phyloP scores from a whole-genome alignment of 1,284 basidiomycete genomes.

The Malassezia dermatis region DNA sequence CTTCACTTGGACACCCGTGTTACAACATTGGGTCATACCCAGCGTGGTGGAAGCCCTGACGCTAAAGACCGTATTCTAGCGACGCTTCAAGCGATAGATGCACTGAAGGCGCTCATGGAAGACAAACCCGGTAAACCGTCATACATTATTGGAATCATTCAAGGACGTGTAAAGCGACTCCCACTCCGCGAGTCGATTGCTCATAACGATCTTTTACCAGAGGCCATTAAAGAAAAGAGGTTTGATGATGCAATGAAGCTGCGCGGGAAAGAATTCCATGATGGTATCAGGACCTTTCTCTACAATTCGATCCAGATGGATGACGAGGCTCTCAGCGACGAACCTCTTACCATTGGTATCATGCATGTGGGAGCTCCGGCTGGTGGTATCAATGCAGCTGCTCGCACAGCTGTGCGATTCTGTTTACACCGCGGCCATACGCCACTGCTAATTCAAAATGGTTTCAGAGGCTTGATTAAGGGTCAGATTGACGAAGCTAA shows the following conservation, averaged over 20 bases:
- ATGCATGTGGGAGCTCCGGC: constrained; percentile 94
- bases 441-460: constrained; percentile 83
- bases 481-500: constrained; percentile 73
- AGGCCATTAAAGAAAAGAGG: constrained; percentile 71
- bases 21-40: constrained; percentile 95
- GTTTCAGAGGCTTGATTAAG: constrained; percentile 84
- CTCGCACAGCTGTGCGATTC: constrained; percentile 83
- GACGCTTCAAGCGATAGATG: constrained; percentile 86
- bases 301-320: constrained; percentile 21
- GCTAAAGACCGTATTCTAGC: constrained; percentile 87
- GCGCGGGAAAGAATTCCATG: constrained; percentile 82
- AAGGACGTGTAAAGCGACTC: constrained; percentile 87
- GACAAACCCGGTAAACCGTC: constrained; percentile 80
- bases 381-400: constrained; percentile 97
- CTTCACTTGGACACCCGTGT: constrained; percentile 89
- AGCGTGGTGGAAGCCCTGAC: constrained; percentile 84
- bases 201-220: constrained; percentile 69
- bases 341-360: constrained; percentile 67
- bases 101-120: constrained; percentile 79
- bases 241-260: constrained; percentile 77
- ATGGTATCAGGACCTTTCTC: constrained; percentile 73
- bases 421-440: constrained; percentile 84
- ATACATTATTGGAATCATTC: constrained; percentile 91
- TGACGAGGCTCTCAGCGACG: constrained; percentile 51
- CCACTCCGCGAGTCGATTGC: constrained; percentile 86